A percentile compares a stretch with the other conserved stretches of the same genome.
Evolutionary conservation across 1,284 basidiomycete genomes (phyloP).

Genomic region (Irpex lacteus): DNA sequence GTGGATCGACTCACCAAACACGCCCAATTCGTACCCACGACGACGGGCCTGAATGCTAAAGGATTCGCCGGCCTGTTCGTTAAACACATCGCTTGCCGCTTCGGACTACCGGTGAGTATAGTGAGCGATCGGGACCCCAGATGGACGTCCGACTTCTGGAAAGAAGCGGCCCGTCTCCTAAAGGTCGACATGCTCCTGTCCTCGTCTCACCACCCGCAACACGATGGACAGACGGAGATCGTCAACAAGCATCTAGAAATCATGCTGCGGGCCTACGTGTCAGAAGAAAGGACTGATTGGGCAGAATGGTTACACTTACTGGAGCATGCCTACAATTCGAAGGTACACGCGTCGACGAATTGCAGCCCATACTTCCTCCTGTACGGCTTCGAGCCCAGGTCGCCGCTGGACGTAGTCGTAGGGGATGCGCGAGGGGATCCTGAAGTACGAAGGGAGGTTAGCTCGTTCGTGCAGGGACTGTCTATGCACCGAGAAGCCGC

Average conservation of each 20-base stretch:
- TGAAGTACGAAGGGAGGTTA: neutral
- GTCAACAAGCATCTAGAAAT: conserved; percentile 15
- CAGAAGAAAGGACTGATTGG: neutral
- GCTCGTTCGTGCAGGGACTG: conserved; percentile 1
- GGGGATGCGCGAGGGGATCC: neutral
- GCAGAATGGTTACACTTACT: neutral
- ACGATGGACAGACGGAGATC: conserved; percentile 20
- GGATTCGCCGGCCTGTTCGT: conserved; percentile 21
- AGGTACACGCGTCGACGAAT: neutral
- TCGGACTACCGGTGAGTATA: conserved; percentile 23
- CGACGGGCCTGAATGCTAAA: conserved; percentile 5
- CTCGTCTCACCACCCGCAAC: conserved; percentile 23
- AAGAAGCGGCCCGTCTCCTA: conserved; percentile 16
- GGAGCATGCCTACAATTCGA: neutral
- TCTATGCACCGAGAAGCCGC: conserved; percentile 14
- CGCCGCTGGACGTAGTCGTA: neutral
- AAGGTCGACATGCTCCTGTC: conserved; percentile 23
- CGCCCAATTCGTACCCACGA: conserved; percentile 32
- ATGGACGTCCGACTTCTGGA: conserved; percentile 28
- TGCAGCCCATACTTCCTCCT: neutral
- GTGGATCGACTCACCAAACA: conserved; percentile 25
- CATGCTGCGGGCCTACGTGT: neutral
- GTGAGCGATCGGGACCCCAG: conserved; percentile 28
- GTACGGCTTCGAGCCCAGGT: neutral
- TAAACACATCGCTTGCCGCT: conserved; percentile 16